Percentiles rank a stretch among this genome's conserved stretches.
Conservation (phyloP, 768 basidiomycete species). For the Mycena latifolia region DNA sequence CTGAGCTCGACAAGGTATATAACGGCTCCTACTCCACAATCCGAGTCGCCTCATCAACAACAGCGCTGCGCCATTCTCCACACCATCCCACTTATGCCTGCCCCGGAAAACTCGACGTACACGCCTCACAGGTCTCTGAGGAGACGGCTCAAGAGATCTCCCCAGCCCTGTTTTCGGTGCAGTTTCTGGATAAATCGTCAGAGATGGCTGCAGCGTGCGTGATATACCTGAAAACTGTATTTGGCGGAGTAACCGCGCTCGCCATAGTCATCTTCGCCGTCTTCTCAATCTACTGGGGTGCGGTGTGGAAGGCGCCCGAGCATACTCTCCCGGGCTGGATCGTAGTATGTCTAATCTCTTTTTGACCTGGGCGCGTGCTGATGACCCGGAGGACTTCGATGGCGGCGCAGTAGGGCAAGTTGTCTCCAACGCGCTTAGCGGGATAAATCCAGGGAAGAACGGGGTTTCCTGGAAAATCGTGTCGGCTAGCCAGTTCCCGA, state of each 20-base stretch:
- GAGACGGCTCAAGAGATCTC: not conserved
- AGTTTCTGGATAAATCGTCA: constrained; percentile 39
- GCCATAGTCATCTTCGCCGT: constrained; percentile 56
- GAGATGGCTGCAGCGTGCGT: constrained; percentile 45
- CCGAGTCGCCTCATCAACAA: no score
- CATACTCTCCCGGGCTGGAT: constrained; percentile 58
- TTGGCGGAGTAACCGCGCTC: constrained; percentile 48
- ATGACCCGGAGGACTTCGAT: constrained; percentile 66
- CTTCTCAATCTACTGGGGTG: constrained; percentile 71
- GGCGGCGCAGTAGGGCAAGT: constrained; percentile 63
- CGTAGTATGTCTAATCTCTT: not conserved
- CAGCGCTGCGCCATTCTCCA: no score
- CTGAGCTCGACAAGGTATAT: no score
- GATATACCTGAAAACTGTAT: constrained; percentile 56
- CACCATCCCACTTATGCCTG: no score
- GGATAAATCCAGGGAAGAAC: constrained; percentile 39
- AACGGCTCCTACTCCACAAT: no score
- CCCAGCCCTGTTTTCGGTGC: constrained; percentile 24
- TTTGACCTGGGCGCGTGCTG: not conserved
- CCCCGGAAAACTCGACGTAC: no score
- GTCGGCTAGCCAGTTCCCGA: constrained; percentile 57
- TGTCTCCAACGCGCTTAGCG: constrained; percentile 56
- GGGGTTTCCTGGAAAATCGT: constrained; percentile 61
- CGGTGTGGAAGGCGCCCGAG: constrained; percentile 50
- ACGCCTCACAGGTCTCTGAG: not conserved